Conservation (phyloP, 345 rosid species). For the Citrus mangshanensis region DNA sequence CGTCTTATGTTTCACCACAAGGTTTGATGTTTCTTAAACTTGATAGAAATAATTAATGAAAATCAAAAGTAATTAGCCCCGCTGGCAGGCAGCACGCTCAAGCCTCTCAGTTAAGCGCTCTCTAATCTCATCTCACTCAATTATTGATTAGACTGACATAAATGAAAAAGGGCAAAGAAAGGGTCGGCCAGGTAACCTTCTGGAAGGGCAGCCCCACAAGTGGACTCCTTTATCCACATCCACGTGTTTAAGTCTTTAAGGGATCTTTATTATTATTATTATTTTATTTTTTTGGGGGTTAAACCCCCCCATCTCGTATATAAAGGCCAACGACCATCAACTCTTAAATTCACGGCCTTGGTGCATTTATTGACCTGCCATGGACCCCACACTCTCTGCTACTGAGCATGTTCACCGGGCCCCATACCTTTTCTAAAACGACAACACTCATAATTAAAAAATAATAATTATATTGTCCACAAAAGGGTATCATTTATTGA, state of each 20-base stretch:
- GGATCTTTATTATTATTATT: slow-evolving; percentile 1
- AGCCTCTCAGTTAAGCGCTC: too few species aligned
- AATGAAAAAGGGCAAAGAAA: not conserved
- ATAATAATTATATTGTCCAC: not conserved
- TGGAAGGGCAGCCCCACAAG: slow-evolving; percentile 23
- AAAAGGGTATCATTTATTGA: not conserved
- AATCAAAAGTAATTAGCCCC: too few species aligned
- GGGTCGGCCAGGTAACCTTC: slow-evolving; percentile 9
- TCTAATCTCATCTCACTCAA: too few species aligned
- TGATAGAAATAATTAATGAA: too few species aligned
- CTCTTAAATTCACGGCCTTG: slow-evolving; percentile 22
- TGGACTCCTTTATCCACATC: slow-evolving; percentile 13
- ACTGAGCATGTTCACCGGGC: slow-evolving; percentile 17
- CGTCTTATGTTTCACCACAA: too few species aligned
- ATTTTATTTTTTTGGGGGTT: not conserved
- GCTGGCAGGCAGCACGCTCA: too few species aligned
- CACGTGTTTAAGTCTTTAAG: slow-evolving; percentile 23
- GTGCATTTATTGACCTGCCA: slow-evolving; percentile 27
- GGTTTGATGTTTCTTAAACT: too few species aligned
- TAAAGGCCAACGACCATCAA: not conserved
- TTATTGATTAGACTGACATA: not conserved
- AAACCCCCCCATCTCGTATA: not conserved
- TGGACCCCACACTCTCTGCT: slow-evolving; percentile 18
- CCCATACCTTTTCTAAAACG: slow-evolving; percentile 9
- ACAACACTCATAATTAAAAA: slow-evolving; percentile 2